Base-by-base conservation (phyloP, 202 grass and related monocot species). In the Dendrocalamus latiflorus region DNA sequence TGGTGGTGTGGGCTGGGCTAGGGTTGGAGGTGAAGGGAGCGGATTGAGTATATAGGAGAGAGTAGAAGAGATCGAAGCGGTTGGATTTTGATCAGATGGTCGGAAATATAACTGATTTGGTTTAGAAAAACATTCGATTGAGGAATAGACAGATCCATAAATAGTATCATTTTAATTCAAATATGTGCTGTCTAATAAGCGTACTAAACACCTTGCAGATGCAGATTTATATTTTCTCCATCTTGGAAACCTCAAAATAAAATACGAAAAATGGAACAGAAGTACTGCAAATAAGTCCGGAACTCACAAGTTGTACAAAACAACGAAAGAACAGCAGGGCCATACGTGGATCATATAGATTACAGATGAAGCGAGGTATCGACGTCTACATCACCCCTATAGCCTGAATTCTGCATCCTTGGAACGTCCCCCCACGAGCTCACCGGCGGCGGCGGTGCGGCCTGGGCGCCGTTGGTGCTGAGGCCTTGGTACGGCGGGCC, bases 291-390 rank as follows among this genome's bases (percentile, higher is more conserved):
- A 79, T 79, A 68, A 86, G 79, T 58, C 78, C 1, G 20, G 79
- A 81, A 72, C 79, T 81, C 53, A 79, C 50, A 62, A 83, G 68
- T 50, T 42, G 47, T 86, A 86, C 79, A 73, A 86, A 90, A 68
- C 38, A 90, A 87, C 80, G 28, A 83, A 87, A 83, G 45, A 88
- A 88, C 82, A 68, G 65, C 83, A 74, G 48, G 60, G 79, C 50
- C 76, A 85, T 92, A 77, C 66, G 44, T 54, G 26, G 73, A 88
- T 75, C 55, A 75, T 62, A 68, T 79, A 83, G 77, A 88, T 95
- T 92, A 97, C 88, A 98, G 92, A 83, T 95, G 95, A 86, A 98
- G 92, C 28, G 95, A 93, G 66, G 95, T 98, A 71, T 98, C 95
- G 26, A 94, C 95, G 68, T 98, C 95, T 81, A 72, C 70, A 72